phyloP scores from a whole-genome alignment of 768 basidiomycete species.

The Agrocybe pediades region DNA sequence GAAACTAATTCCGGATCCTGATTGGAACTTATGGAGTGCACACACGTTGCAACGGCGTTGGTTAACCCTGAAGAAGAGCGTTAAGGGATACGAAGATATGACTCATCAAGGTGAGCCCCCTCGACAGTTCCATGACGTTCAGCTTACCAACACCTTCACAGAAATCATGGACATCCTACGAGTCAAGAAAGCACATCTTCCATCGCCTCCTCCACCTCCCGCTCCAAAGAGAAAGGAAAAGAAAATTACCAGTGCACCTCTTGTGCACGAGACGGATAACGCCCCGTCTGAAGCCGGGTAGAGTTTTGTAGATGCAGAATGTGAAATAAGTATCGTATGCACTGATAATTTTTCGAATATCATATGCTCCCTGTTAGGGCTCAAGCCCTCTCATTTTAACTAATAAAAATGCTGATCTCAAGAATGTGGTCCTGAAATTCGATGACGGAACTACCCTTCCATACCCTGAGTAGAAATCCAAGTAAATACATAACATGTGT shows the following conservation, averaged over 20 bases:
- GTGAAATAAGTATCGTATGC: too few relatives aligned
- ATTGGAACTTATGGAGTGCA: constrained; percentile 86
- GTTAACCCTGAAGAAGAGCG: constrained; percentile 75
- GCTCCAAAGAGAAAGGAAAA: constrained; percentile 43
- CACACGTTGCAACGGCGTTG: constrained; percentile 80
- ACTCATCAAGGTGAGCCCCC: constrained; percentile 62
- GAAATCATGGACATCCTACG: constrained; percentile 84
- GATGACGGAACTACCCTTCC: too few relatives aligned
- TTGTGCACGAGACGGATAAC: constrained; percentile 42
- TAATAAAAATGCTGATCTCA: too few relatives aligned
- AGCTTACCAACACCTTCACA: constrained; percentile 25
- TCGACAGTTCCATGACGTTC: neutral
- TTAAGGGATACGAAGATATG: constrained; percentile 82
- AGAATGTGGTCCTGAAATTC: too few relatives aligned
- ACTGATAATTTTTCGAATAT: too few relatives aligned
- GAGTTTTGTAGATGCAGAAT: too few relatives aligned
- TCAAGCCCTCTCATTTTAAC: too few relatives aligned
- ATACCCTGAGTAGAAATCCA: too few relatives aligned
- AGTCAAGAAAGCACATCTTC: constrained; percentile 68
- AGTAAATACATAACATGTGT: too few relatives aligned
- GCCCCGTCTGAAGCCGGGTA: constrained; percentile 25
- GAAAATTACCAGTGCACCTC: constrained; percentile 54
- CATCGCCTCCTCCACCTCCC: constrained; percentile 27
- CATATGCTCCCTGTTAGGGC: too few relatives aligned
- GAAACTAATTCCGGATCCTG: constrained; percentile 71